Percentiles rank a stretch among this genome's conserved stretches.
Conservation (phyloP, 2,329 filamentous ascomycete genomes). For the Cercospora sp. region DNA sequence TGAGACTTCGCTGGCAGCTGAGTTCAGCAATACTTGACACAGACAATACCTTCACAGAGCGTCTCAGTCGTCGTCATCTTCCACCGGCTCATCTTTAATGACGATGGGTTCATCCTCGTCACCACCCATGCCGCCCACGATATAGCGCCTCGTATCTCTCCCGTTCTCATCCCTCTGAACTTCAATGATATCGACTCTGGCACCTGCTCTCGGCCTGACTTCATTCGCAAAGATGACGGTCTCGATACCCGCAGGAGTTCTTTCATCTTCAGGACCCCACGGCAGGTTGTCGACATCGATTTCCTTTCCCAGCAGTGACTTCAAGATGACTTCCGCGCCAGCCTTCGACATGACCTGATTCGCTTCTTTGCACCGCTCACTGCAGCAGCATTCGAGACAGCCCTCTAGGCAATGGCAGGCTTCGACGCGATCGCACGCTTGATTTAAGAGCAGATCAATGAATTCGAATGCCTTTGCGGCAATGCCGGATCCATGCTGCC, state of each 20-base stretch:
- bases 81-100: constrained; percentile 40
- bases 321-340: constrained; percentile 78
- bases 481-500: constrained; percentile 78
- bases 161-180: constrained; percentile 40
- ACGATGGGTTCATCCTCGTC: constrained; percentile 31
- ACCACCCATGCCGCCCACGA: constrained; percentile 25
- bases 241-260: constrained; percentile 70
- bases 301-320: constrained; percentile 70
- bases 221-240: constrained; percentile 75
- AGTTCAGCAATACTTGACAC: neutral
- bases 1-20: neutral
- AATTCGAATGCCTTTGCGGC: constrained; percentile 94
- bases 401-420: constrained; percentile 75
- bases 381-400: constrained; percentile 87
- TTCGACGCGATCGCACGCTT: constrained; percentile 75
- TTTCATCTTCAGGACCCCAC: constrained; percentile 74
- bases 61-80: constrained; percentile 18
- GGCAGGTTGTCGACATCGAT: constrained; percentile 83
- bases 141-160: constrained; percentile 33
- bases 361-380: constrained; percentile 77
- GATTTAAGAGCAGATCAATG: constrained; percentile 72
- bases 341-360: constrained; percentile 95
- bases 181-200: constrained; percentile 45
- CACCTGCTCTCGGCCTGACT: constrained; percentile 54
- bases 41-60: neutral